Evolutionary conservation across 306 rosid genomes (phyloP).

Genomic region (Vigna hirtella): DNA sequence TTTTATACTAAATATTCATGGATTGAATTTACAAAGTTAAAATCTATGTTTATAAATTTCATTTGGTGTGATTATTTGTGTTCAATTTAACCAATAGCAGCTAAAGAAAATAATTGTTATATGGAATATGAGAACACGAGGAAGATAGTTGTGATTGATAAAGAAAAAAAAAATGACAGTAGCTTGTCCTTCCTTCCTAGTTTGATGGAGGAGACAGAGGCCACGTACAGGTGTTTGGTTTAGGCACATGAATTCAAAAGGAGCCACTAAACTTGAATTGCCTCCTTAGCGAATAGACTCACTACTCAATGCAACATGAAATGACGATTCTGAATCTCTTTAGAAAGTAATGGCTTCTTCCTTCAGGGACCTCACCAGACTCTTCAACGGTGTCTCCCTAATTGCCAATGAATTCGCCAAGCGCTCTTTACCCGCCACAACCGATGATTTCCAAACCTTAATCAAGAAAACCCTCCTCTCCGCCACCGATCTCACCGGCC

Average conservation of each 20-base stretch:
- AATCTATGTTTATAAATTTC: too few relatives aligned
- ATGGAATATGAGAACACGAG: too few relatives aligned
- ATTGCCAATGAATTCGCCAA: slow-evolving; percentile 69
- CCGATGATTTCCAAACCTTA: slow-evolving; percentile 55
- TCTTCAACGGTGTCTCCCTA: slow-evolving; percentile 60
- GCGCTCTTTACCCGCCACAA: slow-evolving; percentile 54
- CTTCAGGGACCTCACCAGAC: slow-evolving; percentile 54
- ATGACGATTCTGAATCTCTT: neutral
- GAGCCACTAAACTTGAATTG: slow-evolving; percentile 23
- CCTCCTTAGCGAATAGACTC: neutral
- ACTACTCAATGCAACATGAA: neutral
- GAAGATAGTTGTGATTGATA: too few relatives aligned
- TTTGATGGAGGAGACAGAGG: slow-evolving; percentile 23
- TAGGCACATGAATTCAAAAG: slow-evolving; percentile 29
- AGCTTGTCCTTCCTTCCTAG: neutral
- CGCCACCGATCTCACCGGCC: slow-evolving; percentile 79
- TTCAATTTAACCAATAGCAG: too few relatives aligned
- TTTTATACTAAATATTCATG: too few relatives aligned
- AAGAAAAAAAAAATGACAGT: too few relatives aligned
- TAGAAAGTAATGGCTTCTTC: slow-evolving; percentile 32
- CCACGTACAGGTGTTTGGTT: slow-evolving; percentile 36
- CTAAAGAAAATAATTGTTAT: too few relatives aligned
- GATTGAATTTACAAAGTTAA: too few relatives aligned
- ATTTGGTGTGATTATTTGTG: too few relatives aligned
- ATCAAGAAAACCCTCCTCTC: slow-evolving; percentile 63